phyloP scores from a whole-genome alignment of 108 stramenopile species.

The Licmophora abbreviata region DNA sequence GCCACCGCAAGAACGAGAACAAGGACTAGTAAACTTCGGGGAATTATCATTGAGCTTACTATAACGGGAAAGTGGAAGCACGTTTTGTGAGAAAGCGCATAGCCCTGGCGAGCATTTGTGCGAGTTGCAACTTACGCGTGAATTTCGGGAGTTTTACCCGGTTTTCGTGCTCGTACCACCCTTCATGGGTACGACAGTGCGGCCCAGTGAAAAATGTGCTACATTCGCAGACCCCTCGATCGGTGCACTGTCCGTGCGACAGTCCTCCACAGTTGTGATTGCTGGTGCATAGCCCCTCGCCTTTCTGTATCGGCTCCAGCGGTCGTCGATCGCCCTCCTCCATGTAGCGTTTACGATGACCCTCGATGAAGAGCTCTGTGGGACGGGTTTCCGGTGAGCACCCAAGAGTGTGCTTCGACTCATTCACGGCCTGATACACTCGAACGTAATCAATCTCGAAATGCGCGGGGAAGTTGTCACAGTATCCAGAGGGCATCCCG shows the following conservation, averaged over 20 bases:
- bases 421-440: slow-evolving; percentile 76
- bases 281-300: slow-evolving; percentile 48
- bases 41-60: not conserved
- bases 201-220: slow-evolving; percentile 54
- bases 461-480: slow-evolving; percentile 79
- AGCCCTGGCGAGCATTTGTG: not conserved
- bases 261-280: slow-evolving; percentile 51
- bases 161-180: slow-evolving; percentile 34
- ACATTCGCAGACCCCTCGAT: slow-evolving; percentile 44
- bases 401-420: slow-evolving; percentile 62
- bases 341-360: slow-evolving; percentile 76
- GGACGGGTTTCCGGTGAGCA: slow-evolving; percentile 79
- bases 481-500: slow-evolving; percentile 78
- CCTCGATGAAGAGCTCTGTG: slow-evolving; percentile 76
- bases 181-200: slow-evolving; percentile 57
- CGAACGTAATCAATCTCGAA: slow-evolving; percentile 87
- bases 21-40: slow-evolving; percentile 13
- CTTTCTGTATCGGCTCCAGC: slow-evolving; percentile 40
- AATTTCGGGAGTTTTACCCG: not conserved
- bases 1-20: slow-evolving; percentile 9
- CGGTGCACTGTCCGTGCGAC: slow-evolving; percentile 34
- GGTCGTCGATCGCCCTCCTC: slow-evolving; percentile 53
- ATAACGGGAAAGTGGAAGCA: not conserved
- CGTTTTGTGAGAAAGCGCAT: not conserved
- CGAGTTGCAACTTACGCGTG: not conserved